Evolutionary conservation across 2,329 filamentous ascomycete genomes (phyloP).

Genomic region (Diatrype stigma): DNA sequence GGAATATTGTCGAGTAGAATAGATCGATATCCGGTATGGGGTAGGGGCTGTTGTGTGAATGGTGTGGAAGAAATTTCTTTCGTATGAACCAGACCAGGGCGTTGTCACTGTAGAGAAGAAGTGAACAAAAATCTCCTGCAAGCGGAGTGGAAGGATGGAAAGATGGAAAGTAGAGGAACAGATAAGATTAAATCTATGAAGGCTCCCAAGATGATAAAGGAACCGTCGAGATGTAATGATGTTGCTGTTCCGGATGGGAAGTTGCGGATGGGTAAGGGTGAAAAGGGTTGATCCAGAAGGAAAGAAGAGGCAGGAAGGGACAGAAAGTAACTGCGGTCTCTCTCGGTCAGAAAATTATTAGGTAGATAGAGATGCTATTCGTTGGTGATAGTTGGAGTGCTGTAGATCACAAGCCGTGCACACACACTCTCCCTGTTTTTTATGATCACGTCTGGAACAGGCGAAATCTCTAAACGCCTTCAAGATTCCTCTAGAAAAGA

Average conservation of each 20-base stretch:
- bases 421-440: background rate
- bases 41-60: background rate
- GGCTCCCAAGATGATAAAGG: background rate
- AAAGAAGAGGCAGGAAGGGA: conserved; percentile 2
- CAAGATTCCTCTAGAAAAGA: conserved; percentile 38
- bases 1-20: conserved; percentile 7
- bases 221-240: background rate
- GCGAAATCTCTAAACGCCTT: conserved; percentile 27
- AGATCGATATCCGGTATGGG: conserved; percentile 2
- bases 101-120: background rate
- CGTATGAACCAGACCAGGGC: background rate
- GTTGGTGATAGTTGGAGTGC: conserved; percentile 3
- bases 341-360: conserved; percentile 4
- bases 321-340: conserved; percentile 2
- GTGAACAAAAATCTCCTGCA: background rate
- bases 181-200: background rate
- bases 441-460: conserved; percentile 21
- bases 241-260: background rate
- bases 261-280: background rate
- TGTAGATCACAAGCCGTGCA: conserved; percentile 8
- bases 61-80: conserved; percentile 9
- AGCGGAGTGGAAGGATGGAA: background rate
- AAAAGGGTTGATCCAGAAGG: background rate
- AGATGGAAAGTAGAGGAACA: background rate
- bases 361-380: conserved; percentile 5